Percentiles rank a stretch among this genome's conserved stretches.
These are phyloP conservation scores for Haberlea rhodopensis DNA, from an alignment of 257 asterid genomes.

Conservation along the genomic window DNA sequence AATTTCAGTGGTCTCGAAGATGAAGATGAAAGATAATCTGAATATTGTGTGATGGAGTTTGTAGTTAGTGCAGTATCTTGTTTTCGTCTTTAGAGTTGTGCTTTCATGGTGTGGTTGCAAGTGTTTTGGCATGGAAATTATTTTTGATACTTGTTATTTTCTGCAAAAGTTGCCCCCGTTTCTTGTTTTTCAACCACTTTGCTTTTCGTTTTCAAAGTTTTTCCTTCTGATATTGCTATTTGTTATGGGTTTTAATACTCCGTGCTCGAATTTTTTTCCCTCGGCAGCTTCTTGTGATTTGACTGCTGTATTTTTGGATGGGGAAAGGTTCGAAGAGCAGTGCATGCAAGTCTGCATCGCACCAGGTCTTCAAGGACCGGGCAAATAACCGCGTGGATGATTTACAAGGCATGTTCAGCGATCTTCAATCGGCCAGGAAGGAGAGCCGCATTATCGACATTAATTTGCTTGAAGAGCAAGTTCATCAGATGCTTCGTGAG, in stretches of 20 bases:
- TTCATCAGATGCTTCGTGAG: constrained; percentile 94
- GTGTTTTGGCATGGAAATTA: too few species aligned
- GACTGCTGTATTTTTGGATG: constrained; percentile 46
- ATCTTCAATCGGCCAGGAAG: constrained; percentile 84
- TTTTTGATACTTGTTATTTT: too few species aligned
- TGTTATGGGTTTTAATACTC: constrained; percentile 17
- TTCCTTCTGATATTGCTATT: too few species aligned
- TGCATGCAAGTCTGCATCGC: constrained; percentile 75
- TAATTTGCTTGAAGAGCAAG: constrained; percentile 91
- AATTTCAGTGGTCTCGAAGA: too few species aligned
- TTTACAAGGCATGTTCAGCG: constrained; percentile 85
- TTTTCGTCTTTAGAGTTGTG: too few species aligned
- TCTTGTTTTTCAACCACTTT: too few species aligned
- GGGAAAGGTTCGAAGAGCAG: constrained; percentile 76
- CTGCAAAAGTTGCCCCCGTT: too few species aligned
- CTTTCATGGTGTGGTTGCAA: too few species aligned
- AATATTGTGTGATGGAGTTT: too few species aligned
- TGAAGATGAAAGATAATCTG: too few species aligned
- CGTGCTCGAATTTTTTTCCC: constrained; percentile 20
- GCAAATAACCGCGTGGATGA: constrained; percentile 93
- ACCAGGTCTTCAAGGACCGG: constrained; percentile 87
- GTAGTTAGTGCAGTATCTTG: too few species aligned
- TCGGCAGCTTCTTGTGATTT: constrained; percentile 34
- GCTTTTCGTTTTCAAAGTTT: not conserved
- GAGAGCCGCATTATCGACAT: constrained; percentile 80